Evolutionary conservation across 768 basidiomycete genomes (phyloP).

Genomic region (Boletus rubropictus): DNA sequence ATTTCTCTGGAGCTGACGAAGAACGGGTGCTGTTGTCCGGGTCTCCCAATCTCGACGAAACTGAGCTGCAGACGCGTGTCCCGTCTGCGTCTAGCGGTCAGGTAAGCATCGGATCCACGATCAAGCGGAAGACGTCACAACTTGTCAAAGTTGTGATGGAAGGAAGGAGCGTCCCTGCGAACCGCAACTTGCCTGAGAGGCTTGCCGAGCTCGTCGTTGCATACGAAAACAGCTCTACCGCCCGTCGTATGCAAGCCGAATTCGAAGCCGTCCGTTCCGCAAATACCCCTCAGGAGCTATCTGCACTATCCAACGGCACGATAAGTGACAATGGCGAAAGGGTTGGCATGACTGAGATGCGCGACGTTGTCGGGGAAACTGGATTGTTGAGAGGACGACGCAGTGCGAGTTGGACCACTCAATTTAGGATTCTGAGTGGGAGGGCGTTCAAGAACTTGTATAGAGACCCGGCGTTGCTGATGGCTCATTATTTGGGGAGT

Average conservation of each 20-base stretch:
- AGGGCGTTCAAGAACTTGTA: conserved; percentile 98
- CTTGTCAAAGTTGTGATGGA: conserved; percentile 53
- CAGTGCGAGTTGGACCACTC: conserved; percentile 81
- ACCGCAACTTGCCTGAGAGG: conserved; percentile 44
- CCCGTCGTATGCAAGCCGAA: conserved; percentile 55
- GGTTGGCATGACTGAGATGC: conserved; percentile 40
- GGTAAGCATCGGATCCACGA: conserved; percentile 44
- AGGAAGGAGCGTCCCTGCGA: conserved; percentile 28
- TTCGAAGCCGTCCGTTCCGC: conserved; percentile 39
- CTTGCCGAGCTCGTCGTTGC: conserved; percentile 69
- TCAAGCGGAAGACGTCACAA: conserved; percentile 71
- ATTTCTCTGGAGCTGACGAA: conserved; percentile 53
- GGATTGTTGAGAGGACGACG: conserved; percentile 62
- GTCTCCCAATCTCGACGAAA: conserved; percentile 41
- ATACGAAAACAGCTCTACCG: conserved; percentile 63
- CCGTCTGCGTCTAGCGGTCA: conserved; percentile 28
- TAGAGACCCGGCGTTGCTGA: conserved; percentile 85
- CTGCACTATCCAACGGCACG: conserved; percentile 24
- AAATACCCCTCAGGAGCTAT: conserved; percentile 4
- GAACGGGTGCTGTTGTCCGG: conserved; percentile 55
- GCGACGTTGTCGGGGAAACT: conserved; percentile 67
- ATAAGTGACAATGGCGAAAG: conserved; percentile 21
- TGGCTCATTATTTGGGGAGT: conserved; percentile 84
- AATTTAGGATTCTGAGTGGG: conserved; percentile 92
- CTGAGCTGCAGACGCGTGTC: conserved; percentile 44